These are phyloP conservation scores for Fomitiporia mediterranea DNA, from an alignment of 1,284 basidiomycete species.

Conservation along the genomic window DNA sequence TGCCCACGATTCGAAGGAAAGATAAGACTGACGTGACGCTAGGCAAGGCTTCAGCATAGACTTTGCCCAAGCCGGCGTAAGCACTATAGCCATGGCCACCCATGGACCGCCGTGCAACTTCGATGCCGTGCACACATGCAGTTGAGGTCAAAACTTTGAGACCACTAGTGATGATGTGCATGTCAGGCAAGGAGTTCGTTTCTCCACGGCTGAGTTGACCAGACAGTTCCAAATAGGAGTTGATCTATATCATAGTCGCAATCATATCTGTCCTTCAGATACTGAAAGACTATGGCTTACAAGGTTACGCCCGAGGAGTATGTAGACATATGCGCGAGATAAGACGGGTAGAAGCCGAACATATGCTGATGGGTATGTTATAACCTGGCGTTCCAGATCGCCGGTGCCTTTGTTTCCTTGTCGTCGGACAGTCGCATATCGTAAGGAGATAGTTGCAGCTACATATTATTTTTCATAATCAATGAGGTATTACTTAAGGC, in stretches of 20 bases:
- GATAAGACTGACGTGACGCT: slow-evolving; percentile 49
- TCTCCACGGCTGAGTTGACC: slow-evolving; percentile 51
- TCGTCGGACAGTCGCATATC: slow-evolving; percentile 70
- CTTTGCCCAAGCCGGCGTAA: slow-evolving; percentile 59
- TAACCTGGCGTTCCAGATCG: slow-evolving; percentile 60
- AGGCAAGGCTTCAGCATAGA: slow-evolving; percentile 65
- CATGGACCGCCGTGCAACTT: slow-evolving; percentile 65
- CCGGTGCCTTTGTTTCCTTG: slow-evolving; percentile 53
- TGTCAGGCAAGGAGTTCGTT: slow-evolving; percentile 57
- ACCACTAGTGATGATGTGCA: slow-evolving; percentile 68
- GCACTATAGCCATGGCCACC: slow-evolving; percentile 77
- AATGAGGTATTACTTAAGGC: not conserved
- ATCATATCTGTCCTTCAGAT: not conserved
- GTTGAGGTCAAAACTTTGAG: slow-evolving; percentile 63
- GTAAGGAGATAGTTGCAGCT: slow-evolving; percentile 69
- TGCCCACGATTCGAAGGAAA: not conserved
- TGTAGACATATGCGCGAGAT: slow-evolving; percentile 68
- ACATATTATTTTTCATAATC: slow-evolving; percentile 9
- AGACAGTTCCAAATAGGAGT: slow-evolving; percentile 47
- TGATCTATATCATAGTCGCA: slow-evolving; percentile 33
- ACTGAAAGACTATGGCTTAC: slow-evolving; percentile 33
- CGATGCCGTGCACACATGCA: slow-evolving; percentile 53
- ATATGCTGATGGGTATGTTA: slow-evolving; percentile 67
- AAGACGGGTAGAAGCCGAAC: slow-evolving; percentile 68
- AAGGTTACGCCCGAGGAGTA: slow-evolving; percentile 57